Evolutionary conservation across 768 basidiomycete species (phyloP), one percentile per base, ranked within the genome.

Genomic region (Xerocomellus amylosporus): DNA sequence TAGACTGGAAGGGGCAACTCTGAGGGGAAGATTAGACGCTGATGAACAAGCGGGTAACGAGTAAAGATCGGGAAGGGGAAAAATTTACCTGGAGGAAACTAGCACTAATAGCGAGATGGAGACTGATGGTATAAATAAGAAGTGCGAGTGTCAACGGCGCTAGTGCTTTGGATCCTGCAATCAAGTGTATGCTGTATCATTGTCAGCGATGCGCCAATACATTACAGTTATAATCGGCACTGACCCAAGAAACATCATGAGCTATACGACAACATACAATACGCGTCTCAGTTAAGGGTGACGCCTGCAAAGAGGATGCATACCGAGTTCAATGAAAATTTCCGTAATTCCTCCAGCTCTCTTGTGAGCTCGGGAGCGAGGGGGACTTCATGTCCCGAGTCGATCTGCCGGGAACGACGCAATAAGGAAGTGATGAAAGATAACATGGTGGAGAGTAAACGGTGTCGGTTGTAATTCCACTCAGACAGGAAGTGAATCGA

Each of bases 241-340:
- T 54, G 5, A 63, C 68, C 61, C 43, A 2, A 67, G 50, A 38
- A 68, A 56, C 2, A 51, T 47, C 20, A 46, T 42, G 30, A 68
- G 58, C 59, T 64, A 26, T 44, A 24, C 24, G 24, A 38, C 17
- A 2, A 36, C 7, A 13, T 4, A 14, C 37, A 0, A 15, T 1
- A 24, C 24, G 4, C 6, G 10, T 34, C 2, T 48, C 22, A 39
- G 38, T 51, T 20, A 12, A 24, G 24, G 24, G 24, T 24, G 24
- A 4, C 24, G 24, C 24, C 24, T 4, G 37, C 5, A 43, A 13
- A 8, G 15, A n/a, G 9, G 20, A 40, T 14, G 15, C 49, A 46
- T 36, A 66, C 67, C 6, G 59, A 42, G 20, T 46, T 58, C 20
- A 69, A 24, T 3, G 55, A 47, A 37, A 59, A 64, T 24, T 34